These are phyloP conservation scores for Saccharomycodes ludwigii DNA, from an alignment of 805 yeast genomes.

Conservation along the genomic window DNA sequence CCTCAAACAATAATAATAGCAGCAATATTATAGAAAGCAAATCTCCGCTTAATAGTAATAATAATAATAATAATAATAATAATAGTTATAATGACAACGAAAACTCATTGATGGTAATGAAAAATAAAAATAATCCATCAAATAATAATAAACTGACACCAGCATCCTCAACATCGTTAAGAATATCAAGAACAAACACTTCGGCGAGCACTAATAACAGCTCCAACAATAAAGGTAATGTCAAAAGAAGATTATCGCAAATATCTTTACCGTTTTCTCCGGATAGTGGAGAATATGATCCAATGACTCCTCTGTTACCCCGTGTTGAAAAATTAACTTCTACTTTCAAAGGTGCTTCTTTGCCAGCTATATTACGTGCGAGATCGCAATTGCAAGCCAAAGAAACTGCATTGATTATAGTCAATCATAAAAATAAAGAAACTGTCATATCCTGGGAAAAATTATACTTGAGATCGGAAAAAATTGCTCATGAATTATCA, in stretches of 20 bases:
- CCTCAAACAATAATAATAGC: no score
- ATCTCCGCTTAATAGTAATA: no score
- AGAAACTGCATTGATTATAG: constrained; percentile 57
- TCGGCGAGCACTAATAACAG: constrained; percentile 1
- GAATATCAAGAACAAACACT: no score
- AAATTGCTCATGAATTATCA: constrained; percentile 48
- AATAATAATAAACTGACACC: no score
- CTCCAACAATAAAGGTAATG: background rate
- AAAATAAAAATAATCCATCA: no score
- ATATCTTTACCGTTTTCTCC: constrained; percentile 22
- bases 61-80: no score
- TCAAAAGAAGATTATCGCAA: constrained; percentile 2
- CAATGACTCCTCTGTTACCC: constrained; percentile 27
- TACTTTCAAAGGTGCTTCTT: constrained; percentile 32
- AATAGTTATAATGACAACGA: no score
- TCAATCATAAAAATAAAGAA: constrained; percentile 79
- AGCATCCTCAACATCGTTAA: no score
- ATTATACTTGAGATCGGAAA: constrained; percentile 68
- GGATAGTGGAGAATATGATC: constrained; percentile 13
- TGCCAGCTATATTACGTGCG: constrained; percentile 61
- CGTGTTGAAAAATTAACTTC: constrained; percentile 29
- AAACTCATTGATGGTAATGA: no score
- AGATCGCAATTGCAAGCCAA: constrained; percentile 55
- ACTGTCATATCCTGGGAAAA: constrained; percentile 81
- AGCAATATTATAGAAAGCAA: no score